These are phyloP conservation scores for Bremia lactucae DNA, from an alignment of 352 stramenopile genomes.

Conservation along the genomic window DNA sequence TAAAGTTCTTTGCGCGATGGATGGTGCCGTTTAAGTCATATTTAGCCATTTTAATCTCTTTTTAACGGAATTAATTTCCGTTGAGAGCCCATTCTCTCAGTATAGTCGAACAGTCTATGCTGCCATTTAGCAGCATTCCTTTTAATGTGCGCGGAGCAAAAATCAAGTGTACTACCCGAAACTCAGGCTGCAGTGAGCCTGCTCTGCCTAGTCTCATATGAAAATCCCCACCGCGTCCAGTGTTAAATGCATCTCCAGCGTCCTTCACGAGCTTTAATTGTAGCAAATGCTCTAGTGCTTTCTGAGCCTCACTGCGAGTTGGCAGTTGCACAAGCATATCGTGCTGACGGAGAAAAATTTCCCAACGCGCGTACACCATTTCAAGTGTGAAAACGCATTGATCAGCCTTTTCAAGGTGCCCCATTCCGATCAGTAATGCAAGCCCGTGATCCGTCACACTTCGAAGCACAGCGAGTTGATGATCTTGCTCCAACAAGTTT, in stretches of 20 bases:
- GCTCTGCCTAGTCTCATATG: slow-evolving; percentile 14
- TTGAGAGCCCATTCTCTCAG: slow-evolving; percentile 73
- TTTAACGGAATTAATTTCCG: slow-evolving; percentile 10
- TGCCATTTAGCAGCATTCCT: slow-evolving; percentile 65
- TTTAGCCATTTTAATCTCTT: neutral
- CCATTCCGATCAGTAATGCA: slow-evolving; percentile 71
- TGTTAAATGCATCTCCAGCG: slow-evolving; percentile 59
- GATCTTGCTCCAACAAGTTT: slow-evolving; percentile 52
- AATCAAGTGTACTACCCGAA: slow-evolving; percentile 61
- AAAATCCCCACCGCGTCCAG: slow-evolving; percentile 26
- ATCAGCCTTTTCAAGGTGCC: slow-evolving; percentile 54
- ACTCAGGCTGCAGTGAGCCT: slow-evolving; percentile 56
- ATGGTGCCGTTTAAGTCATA: neutral
- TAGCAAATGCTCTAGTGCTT: slow-evolving; percentile 65
- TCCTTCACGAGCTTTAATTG: slow-evolving; percentile 63
- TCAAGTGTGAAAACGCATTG: slow-evolving; percentile 67
- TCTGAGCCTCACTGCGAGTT: slow-evolving; percentile 57
- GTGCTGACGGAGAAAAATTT: slow-evolving; percentile 71
- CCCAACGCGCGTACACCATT: slow-evolving; percentile 76
- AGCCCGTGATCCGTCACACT: slow-evolving; percentile 56
- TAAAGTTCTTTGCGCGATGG: too few species aligned
- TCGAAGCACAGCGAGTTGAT: slow-evolving; percentile 62
- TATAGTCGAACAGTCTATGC: slow-evolving; percentile 59
- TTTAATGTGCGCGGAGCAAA: slow-evolving; percentile 60
- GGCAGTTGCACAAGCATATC: slow-evolving; percentile 52